These are phyloP conservation scores for Pseudisothecium myosuroides DNA, from an alignment of 225 moss, liverwort and hornwort species.

Conservation along the genomic window DNA sequence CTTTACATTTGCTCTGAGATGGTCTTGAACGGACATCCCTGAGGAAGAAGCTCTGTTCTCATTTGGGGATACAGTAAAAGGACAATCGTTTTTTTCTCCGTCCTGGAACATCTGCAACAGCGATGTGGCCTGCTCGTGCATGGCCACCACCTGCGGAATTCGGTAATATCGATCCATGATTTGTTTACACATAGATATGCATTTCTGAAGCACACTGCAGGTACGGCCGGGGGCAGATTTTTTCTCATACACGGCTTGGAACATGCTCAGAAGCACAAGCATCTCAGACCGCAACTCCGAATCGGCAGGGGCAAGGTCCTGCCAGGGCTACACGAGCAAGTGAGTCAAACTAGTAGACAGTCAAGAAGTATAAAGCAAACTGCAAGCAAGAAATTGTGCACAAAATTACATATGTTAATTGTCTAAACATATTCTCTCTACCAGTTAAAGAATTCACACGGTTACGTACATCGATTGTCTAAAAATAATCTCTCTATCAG, in stretches of 20 bases:
- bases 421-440: not conserved
- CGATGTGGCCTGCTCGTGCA: constrained; percentile 30
- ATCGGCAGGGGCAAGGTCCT: constrained; percentile 4
- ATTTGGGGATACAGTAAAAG: not conserved
- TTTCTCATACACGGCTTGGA: constrained; percentile 13
- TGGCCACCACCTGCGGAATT: constrained; percentile 30
- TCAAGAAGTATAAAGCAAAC: not conserved
- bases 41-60: not conserved
- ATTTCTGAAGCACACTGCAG: constrained; percentile 3
- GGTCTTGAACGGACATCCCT: not conserved
- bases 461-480: not conserved
- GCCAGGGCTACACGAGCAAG: not conserved
- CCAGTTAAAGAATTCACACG: not conserved
- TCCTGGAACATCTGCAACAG: constrained; percentile 10
- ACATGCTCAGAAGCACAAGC: constrained; percentile 26
- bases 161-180: constrained; percentile 12
- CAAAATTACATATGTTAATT: not conserved
- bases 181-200: constrained; percentile 13
- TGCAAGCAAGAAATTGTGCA: not conserved
- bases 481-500: not conserved
- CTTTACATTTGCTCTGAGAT: constrained; percentile 18
- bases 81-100: not conserved
- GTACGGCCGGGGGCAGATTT: not conserved
- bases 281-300: constrained; percentile 19
- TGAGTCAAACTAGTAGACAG: not conserved